A percentile compares a stretch with the other conserved stretches of the same genome.
These are phyloP conservation scores for Phytophthora cactorum DNA, from an alignment of 352 stramenopile species.

Conservation along the genomic window DNA sequence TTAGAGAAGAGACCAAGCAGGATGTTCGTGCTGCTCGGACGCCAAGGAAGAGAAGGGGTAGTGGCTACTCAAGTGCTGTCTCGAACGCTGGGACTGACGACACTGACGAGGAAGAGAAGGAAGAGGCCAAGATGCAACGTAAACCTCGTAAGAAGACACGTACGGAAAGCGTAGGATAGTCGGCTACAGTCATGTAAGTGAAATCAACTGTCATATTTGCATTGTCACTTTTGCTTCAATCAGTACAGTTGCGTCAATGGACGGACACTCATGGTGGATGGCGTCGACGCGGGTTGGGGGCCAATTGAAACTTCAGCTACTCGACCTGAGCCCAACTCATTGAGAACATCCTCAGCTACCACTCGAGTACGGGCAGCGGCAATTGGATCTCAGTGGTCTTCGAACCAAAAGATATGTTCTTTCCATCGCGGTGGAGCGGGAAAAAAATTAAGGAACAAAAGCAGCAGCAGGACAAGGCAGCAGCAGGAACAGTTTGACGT, in stretches of 20 bases:
- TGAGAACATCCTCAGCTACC: slow-evolving; percentile 10
- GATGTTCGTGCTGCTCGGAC: not conserved
- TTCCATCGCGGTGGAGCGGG: no score
- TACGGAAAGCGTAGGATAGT: no score
- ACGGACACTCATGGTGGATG: slow-evolving; percentile 18
- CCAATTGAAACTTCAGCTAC: slow-evolving; percentile 14
- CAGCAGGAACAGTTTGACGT: no score
- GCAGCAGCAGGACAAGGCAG: no score
- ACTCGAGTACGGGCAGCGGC: not conserved
- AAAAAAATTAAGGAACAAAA: no score
- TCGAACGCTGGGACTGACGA: not conserved
- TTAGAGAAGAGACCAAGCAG: not conserved
- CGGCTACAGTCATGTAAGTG: no score
- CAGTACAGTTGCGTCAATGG: slow-evolving; percentile 10
- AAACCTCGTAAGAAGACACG: no score
- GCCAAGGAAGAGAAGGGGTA: not conserved
- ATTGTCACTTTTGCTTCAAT: slow-evolving; percentile 21
- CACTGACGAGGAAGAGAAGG: not conserved
- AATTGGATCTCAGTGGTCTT: slow-evolving; percentile 2
- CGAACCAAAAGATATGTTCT: slow-evolving; percentile 14
- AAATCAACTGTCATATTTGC: not conserved
- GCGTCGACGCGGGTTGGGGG: slow-evolving; percentile 8
- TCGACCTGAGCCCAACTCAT: slow-evolving; percentile 6
- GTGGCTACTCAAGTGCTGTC: not conserved
- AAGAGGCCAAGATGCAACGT: not conserved